These are phyloP conservation scores for Yamadazyma conglobata DNA, from an alignment of 1,139 yeast species.

Conservation along the genomic window DNA sequence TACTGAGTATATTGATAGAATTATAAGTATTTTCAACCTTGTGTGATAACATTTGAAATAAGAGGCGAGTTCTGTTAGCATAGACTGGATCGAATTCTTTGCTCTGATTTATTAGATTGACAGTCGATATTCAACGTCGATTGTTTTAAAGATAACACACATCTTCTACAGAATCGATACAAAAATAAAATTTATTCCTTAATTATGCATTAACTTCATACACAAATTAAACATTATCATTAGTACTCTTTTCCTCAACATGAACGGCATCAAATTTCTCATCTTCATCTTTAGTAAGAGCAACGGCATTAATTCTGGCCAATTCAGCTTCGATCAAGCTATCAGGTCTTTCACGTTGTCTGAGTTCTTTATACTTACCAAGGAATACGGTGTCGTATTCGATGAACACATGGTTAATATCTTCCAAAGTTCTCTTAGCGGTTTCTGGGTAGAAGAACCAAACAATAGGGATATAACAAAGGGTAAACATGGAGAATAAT, in stretches of 20 bases:
- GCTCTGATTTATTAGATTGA: no score
- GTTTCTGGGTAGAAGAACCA: slow-evolving; percentile 54
- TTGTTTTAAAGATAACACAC: no score
- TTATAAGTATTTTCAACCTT: no score
- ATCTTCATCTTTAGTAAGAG: slow-evolving; percentile 3
- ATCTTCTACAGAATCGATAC: no score
- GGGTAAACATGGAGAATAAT: slow-evolving; percentile 14
- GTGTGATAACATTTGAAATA: no score
- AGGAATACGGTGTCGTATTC: slow-evolving; percentile 16
- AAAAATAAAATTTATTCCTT: no score
- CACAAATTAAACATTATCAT: no score
- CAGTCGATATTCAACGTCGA: no score
- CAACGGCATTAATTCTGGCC: slow-evolving; percentile 14
- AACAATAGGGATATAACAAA: slow-evolving; percentile 16
- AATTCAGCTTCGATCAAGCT: slow-evolving; percentile 15
- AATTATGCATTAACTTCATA: no score
- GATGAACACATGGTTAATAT: slow-evolving; percentile 39
- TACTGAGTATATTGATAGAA: no score
- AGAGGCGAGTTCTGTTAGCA: no score
- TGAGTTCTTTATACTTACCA: slow-evolving; percentile 14
- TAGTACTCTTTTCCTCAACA: slow-evolving; percentile 3
- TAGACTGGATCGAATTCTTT: no score
- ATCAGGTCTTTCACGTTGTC: slow-evolving; percentile 16
- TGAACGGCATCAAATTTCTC: slow-evolving; percentile 8
- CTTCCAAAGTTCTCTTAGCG: slow-evolving; percentile 59